Percentiles rank a stretch among this genome's conserved stretches.
Conservation (phyloP, 768 basidiomycete species). For the Ramaria sp. region DNA sequence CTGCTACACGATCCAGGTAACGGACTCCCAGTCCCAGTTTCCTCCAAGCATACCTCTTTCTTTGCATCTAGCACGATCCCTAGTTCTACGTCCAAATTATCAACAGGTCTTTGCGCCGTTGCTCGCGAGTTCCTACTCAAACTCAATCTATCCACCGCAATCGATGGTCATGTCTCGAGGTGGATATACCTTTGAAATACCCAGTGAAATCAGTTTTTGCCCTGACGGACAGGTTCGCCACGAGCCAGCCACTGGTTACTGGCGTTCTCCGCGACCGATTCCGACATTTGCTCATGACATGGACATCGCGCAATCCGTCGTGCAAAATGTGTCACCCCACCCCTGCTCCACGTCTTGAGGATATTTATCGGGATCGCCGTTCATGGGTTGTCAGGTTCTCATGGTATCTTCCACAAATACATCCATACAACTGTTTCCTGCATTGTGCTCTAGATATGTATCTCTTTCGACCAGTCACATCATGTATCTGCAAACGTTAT, state of each 20-base stretch:
- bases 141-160: background rate
- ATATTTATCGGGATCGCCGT: too few relatives aligned
- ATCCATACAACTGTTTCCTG: too few relatives aligned
- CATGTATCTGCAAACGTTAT: too few relatives aligned
- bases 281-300: too few relatives aligned
- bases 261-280: background rate
- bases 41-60: background rate
- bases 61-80: background rate
- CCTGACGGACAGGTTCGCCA: too few relatives aligned
- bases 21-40: background rate
- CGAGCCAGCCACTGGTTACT: background rate
- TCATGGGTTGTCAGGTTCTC: too few relatives aligned
- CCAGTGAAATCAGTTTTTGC: too few relatives aligned
- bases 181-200: background rate
- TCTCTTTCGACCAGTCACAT: too few relatives aligned
- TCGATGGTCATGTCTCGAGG: background rate
- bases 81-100: background rate
- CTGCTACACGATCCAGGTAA: too few relatives aligned
- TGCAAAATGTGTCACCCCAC: background rate
- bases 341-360: background rate
- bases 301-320: background rate
- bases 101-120: background rate
- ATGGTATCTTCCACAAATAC: too few relatives aligned
- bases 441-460: too few relatives aligned
- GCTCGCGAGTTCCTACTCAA: background rate